Base-by-base conservation (phyloP, 345 rosid species). In the Orychophragmus violaceus region DNA sequence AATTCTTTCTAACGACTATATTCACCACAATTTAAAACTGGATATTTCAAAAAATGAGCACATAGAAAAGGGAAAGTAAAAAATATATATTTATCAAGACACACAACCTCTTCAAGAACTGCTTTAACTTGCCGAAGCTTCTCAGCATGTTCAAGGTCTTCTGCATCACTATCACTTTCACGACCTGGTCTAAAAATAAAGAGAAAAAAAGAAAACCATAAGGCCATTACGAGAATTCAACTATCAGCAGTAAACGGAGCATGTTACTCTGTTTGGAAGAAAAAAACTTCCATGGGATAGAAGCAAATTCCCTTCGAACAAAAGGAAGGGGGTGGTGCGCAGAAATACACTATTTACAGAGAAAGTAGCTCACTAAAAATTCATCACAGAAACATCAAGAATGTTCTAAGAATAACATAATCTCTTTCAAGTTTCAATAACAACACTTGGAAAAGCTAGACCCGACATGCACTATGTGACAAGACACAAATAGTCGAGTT, bases 61-160 rank as follows among this genome's bases (percentile, higher is more conserved):
- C 25, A 48, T 5, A n/a, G 11, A 63, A 63, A 58, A 10, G 13
- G 39, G 41, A 63, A 71, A 10, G 17, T 58, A 65, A 41, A 6
- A 41, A 6, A 9, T 16, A 13, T 37, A 37, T 37, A 14, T 14
- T 1, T 39, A 16, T 17, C 23, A 44, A 75, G 53, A 59, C 16
- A 61, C 11, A 30, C 61, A 57, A 90, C 99, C 99, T 95, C 99
- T 79, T 95, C 99, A 56, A 95, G 95, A 53, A 95, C 99, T 60
- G 96, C 99, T 84, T 90, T 95, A 32, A 95, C 99, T 78, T 89
- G 99, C 58, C 96, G 99, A 80, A 95, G 91, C 83, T 95, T 95
- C 82, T 95, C 99, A 69, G 97, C 98, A 78, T 95, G 99, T 79
- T 91, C 97, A 69, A 87, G 57, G 76, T 94, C 99, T 73, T 95